Base-by-base conservation (phyloP, 176 grass and related monocot species). In the Tillandsia leiboldiana region DNA sequence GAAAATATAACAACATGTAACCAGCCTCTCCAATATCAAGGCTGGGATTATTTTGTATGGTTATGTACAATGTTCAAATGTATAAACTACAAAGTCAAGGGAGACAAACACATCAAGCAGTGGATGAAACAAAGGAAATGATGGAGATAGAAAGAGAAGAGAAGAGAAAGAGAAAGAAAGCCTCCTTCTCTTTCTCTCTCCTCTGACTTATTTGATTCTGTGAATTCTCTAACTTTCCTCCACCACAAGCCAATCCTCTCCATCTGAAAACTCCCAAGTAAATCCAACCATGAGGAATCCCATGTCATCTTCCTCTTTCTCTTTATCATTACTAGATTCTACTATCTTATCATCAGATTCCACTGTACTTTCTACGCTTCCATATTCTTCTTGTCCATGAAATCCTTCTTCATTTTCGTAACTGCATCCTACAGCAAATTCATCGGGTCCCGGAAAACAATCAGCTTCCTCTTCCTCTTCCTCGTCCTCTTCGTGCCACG, bases 221-320 rank as follows among this genome's bases (percentile, higher is more conserved):
- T 17, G 54, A 59, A 20, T 59, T 59, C 2, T 96, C 85, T 42
- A 91, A n/a, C 76, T 75, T 75, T 91, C 92, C 23, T 84, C 81
- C 81, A 96, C 89, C 70, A 97, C 79, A 78, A 97, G 83, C 93
- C 93, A 97, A 83, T 87, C 93, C 77, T 97, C 93, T 11, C 71
- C 86, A 54, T 87, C 86, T 9, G 83, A 89, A 69, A 70, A 96
- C 62, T 90, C 93, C 75, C 86, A 79, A 5, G 73, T 68, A 74
- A 87, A 64, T 22, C 84, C 86, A 50, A 92, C 89, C 48, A 90
- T 80, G 80, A 53, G 87, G 86, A 92, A 96, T 8, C 81, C 93
- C 78, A 84, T 78, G 57, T 84, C 83, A 12, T 76, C 81, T 3
- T 70, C 85, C 12, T 75, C 24, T 26, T 84, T 77, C 42, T 79